These are phyloP conservation scores for Entophlyctis helioformis DNA, from an alignment of 192 early-diverging fungal species.

Conservation along the genomic window DNA sequence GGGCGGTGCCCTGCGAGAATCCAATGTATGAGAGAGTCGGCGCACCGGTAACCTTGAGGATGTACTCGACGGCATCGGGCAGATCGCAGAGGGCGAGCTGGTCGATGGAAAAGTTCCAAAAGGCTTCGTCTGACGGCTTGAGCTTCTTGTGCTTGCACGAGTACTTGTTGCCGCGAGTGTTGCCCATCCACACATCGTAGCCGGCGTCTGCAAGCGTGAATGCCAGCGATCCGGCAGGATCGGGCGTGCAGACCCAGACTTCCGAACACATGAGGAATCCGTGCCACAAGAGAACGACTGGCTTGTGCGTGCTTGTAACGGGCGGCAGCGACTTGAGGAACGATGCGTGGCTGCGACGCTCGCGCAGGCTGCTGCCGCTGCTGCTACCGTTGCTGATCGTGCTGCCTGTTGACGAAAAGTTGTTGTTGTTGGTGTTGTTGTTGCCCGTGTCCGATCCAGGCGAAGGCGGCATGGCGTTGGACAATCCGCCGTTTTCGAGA, in stretches of 20 bases:
- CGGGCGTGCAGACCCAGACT: conserved; percentile 78
- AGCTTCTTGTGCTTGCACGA: conserved; percentile 66
- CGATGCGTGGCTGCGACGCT: background rate
- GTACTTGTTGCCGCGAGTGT: conserved; percentile 91
- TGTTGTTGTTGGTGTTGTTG: conserved; percentile 8
- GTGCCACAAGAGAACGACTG: conserved; percentile 89
- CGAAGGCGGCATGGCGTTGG: conserved; percentile 8
- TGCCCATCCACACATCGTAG: conserved; percentile 95
- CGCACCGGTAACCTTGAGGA: conserved; percentile 69
- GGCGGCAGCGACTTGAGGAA: conserved; percentile 5
- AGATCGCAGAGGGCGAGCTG: conserved; percentile 80
- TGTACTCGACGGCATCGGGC: conserved; percentile 76
- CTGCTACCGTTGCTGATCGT: conserved; percentile 2
- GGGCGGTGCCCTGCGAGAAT: conserved; percentile 91
- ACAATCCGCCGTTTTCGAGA: too few species aligned
- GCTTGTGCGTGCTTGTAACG: conserved; percentile 42
- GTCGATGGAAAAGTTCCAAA: conserved; percentile 94
- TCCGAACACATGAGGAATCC: conserved; percentile 89
- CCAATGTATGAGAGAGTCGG: conserved; percentile 82
- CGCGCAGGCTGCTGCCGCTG: background rate
- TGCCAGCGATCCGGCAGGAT: conserved; percentile 60
- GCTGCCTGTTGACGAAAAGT: background rate
- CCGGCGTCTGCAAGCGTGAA: conserved; percentile 71
- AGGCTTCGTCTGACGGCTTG: conserved; percentile 52
- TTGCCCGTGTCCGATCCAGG: background rate